Conservation (phyloP, 495 filamentous ascomycete genomes). For the Neurospora discreta region DNA sequence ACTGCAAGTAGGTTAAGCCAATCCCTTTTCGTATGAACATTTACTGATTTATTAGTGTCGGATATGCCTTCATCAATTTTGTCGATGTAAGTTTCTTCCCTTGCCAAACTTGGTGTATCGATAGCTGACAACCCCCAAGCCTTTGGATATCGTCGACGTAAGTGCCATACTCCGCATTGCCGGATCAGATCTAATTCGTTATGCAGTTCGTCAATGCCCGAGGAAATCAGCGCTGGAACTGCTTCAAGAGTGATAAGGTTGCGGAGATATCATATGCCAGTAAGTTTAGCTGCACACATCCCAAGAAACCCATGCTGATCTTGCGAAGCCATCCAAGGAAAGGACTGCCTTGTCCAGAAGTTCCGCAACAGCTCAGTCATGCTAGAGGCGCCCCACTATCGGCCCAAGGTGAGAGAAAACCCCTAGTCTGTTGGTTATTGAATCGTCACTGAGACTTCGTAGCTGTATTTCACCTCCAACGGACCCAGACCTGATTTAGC, state of each 20-base stretch:
- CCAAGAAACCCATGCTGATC: constrained; percentile 5
- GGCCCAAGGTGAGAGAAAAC: constrained; percentile 57
- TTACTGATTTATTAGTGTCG: constrained; percentile 54
- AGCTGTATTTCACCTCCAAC: constrained; percentile 42
- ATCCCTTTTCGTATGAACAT: neutral
- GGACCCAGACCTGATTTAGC: constrained; percentile 29
- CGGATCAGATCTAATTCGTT: constrained; percentile 20
- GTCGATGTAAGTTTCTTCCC: constrained; percentile 48
- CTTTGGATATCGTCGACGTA: constrained; percentile 63
- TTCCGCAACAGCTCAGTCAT: constrained; percentile 96
- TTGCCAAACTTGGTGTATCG: neutral
- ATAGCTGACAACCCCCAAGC: constrained; percentile 35
- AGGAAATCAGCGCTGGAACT: constrained; percentile 67
- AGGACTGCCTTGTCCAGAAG: constrained; percentile 80
- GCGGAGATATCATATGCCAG: constrained; percentile 91
- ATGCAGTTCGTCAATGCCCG: constrained; percentile 63
- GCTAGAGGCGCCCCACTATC: constrained; percentile 67
- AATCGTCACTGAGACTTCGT: constrained; percentile 4
- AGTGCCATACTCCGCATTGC: constrained; percentile 11
- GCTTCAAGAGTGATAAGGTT: constrained; percentile 72
- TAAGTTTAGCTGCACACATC: constrained; percentile 34
- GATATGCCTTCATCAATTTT: constrained; percentile 98
- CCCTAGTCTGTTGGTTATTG: neutral
- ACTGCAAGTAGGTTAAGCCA: constrained; percentile 62
- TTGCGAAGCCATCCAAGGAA: constrained; percentile 70